Conservation (phyloP, 176 grass and related monocot species). For the Phoenix dactylifera region DNA sequence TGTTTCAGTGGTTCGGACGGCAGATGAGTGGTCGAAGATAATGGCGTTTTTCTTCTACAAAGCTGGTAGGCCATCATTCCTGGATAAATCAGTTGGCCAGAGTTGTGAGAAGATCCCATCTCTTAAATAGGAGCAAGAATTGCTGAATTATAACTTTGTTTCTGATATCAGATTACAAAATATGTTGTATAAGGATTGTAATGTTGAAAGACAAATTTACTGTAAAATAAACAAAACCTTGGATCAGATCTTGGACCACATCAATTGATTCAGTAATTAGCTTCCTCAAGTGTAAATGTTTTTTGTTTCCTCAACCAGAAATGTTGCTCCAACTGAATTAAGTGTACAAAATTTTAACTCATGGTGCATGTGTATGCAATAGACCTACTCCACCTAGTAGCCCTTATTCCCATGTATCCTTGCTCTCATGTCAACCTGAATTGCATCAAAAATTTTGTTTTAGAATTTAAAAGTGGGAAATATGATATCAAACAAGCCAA, state of each 20-base stretch:
- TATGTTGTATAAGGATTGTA: too few species aligned
- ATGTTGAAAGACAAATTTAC: too few species aligned
- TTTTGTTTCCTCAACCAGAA: too few species aligned
- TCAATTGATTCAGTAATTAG: too few species aligned
- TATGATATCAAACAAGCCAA: slow-evolving; percentile 2
- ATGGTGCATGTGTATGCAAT: too few species aligned
- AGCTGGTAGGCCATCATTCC: slow-evolving; percentile 58
- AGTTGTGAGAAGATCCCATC: slow-evolving; percentile 72
- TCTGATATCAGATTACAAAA: too few species aligned
- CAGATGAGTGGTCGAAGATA: slow-evolving; percentile 64
- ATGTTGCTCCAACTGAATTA: too few species aligned
- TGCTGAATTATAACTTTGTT: too few species aligned
- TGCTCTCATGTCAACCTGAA: slow-evolving; percentile 96
- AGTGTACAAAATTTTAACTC: too few species aligned
- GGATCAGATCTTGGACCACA: too few species aligned
- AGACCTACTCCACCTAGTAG: slow-evolving; percentile 25
- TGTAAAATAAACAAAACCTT: too few species aligned
- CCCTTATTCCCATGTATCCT: slow-evolving; percentile 96
- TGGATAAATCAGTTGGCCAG: slow-evolving; percentile 48
- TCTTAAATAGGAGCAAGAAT: slow-evolving; percentile 27
- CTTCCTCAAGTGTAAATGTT: too few species aligned
- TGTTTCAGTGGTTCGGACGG: slow-evolving; percentile 46
- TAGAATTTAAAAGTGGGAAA: slow-evolving; percentile 9
- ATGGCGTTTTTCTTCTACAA: slow-evolving; percentile 98
- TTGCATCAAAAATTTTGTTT: slow-evolving; percentile 19